A percentile compares a stretch with the other conserved stretches of the same genome.
Conservation (phyloP, 768 basidiomycete species). For the Multifurca ochricompacta region DNA sequence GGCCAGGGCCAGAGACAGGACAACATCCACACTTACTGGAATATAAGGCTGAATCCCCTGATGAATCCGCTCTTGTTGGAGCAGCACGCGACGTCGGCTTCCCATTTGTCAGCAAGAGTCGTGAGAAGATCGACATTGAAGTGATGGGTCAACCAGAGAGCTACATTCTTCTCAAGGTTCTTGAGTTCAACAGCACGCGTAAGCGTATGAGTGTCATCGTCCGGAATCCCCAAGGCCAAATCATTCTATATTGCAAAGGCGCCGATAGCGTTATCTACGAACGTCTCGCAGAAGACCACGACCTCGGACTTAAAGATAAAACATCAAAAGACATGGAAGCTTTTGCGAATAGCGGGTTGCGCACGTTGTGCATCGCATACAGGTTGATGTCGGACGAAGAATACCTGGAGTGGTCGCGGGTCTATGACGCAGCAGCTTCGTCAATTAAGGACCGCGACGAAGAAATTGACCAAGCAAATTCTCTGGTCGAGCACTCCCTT, state of each 20-base stretch:
- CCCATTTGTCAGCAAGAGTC: conserved; percentile 72
- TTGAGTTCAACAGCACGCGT: conserved; percentile 91
- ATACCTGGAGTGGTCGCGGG: conserved; percentile 70
- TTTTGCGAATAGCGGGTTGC: conserved; percentile 87
- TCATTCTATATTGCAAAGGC: conserved; percentile 92
- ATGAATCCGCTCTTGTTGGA: conserved; percentile 89
- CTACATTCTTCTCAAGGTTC: conserved; percentile 67
- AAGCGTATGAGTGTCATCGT: conserved; percentile 95
- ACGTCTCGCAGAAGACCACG: conserved; percentile 70
- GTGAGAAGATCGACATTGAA: conserved; percentile 77
- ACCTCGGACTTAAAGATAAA: conserved; percentile 60
- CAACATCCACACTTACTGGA: conserved; percentile 55
- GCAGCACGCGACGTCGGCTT: conserved; percentile 92
- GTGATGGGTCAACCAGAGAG: conserved; percentile 84
- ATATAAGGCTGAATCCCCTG: conserved; percentile 96
- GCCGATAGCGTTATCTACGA: conserved; percentile 94
- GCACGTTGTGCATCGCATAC: conserved; percentile 87
- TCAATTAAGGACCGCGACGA: conserved; percentile 78
- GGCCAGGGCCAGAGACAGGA: conserved; percentile 56
- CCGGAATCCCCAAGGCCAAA: conserved; percentile 72
- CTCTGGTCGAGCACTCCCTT: conserved; percentile 74
- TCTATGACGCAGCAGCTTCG: conserved; percentile 76
- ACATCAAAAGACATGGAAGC: conserved; percentile 85
- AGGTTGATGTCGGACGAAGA: conserved; percentile 75
- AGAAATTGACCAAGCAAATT: conserved; percentile 83